phyloP scores from a whole-genome alignment of 2,329 filamentous ascomycete species.

The Aureobasidium vineae region DNA sequence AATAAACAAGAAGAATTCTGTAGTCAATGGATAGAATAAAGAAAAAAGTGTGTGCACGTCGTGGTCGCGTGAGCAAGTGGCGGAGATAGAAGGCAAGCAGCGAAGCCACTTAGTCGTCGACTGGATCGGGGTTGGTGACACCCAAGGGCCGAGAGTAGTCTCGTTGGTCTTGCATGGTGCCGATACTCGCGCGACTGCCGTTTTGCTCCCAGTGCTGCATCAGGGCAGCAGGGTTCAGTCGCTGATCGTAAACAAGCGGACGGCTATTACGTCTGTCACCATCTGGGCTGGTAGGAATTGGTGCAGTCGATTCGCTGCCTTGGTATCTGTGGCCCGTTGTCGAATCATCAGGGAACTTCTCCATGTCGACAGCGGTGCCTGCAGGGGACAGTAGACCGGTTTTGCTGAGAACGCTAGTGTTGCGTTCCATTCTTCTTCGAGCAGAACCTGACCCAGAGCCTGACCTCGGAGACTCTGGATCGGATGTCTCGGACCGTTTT shows the following conservation, averaged over 20 bases:
- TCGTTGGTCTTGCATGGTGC: conserved; percentile 48
- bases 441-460: conserved; percentile 16
- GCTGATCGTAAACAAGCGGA: conserved; percentile 49
- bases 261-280: conserved; percentile 42
- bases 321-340: conserved; percentile 31
- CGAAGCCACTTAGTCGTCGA: conserved; percentile 16
- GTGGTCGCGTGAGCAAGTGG: conserved; percentile 2
- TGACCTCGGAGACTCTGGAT: conserved; percentile 22
- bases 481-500: conserved; percentile 32
- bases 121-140: conserved; percentile 40
- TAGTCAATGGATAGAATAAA: background rate
- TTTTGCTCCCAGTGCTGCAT: conserved; percentile 47
- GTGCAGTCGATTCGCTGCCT: conserved; percentile 34
- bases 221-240: conserved; percentile 50
- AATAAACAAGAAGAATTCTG: conserved; percentile 5
- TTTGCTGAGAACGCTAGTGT: conserved; percentile 51
- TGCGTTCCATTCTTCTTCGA: conserved; percentile 36
- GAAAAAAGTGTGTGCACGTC: conserved; percentile 4
- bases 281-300: conserved; percentile 34
- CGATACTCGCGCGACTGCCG: conserved; percentile 47
- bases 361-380: conserved; percentile 32
- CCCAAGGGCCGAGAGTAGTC: conserved; percentile 51
- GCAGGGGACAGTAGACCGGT: conserved; percentile 44
- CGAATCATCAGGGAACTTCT: conserved; percentile 33
- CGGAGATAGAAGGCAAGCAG: background rate